Conservation (phyloP, 106 monocot species). For the Posidonia australis region DNA sequence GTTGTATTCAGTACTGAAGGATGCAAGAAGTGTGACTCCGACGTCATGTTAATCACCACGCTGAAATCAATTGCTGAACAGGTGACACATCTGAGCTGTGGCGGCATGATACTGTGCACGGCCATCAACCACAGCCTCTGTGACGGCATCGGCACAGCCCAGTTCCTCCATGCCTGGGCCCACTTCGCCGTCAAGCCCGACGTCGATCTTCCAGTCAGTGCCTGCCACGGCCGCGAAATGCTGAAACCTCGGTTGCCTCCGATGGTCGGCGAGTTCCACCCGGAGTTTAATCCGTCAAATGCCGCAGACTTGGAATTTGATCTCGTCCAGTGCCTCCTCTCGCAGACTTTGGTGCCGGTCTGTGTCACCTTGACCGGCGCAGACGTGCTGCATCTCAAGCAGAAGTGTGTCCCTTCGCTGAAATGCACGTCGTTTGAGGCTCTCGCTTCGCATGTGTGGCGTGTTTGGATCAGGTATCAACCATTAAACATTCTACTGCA, state of each 20-base stretch:
- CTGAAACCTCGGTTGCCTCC: conserved; percentile 46
- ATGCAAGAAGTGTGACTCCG: too few species aligned
- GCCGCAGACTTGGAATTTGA: not conserved
- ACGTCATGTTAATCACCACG: too few species aligned
- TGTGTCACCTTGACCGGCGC: conserved; percentile 49
- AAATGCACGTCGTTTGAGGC: conserved; percentile 90
- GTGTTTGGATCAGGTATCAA: conserved; percentile 49
- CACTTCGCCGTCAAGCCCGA: conserved; percentile 8
- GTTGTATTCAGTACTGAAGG: too few species aligned
- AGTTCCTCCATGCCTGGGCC: conserved; percentile 81
- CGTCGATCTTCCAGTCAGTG: conserved; percentile 6
- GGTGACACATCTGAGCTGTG: conserved; percentile 72
- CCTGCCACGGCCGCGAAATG: conserved; percentile 52
- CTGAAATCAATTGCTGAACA: conserved; percentile 7
- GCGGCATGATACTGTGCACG: conserved; percentile 75
- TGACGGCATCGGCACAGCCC: conserved; percentile 60
- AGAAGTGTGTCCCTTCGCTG: conserved; percentile 44
- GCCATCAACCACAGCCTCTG: conserved; percentile 66
- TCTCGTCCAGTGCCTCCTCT: conserved; percentile 31
- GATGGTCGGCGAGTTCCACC: conserved; percentile 28
- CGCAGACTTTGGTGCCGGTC: conserved; percentile 52
- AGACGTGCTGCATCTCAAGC: conserved; percentile 59
- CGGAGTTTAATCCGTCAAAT: conserved; percentile 25
- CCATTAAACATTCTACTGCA: too few species aligned
- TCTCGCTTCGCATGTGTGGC: conserved; percentile 77